phyloP scores from a whole-genome alignment of 2,329 filamentous ascomycete genomes.

The Phoma sp. region DNA sequence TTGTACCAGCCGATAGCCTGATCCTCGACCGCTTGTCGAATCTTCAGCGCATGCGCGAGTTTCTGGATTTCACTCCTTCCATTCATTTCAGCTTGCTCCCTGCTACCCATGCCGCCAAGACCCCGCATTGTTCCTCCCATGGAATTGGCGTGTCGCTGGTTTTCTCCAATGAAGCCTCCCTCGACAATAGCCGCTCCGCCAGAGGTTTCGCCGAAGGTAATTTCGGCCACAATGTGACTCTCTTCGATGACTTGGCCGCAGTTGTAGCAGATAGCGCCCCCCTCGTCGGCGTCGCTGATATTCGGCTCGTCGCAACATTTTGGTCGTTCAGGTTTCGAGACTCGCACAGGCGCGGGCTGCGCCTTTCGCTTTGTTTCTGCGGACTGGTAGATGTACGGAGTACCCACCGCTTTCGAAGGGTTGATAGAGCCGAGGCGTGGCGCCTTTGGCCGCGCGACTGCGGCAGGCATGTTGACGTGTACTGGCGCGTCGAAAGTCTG shows the following conservation, averaged over 20 bases:
- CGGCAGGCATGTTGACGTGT: constrained; percentile 15
- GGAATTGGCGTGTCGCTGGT: constrained; percentile 77
- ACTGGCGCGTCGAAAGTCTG: background rate
- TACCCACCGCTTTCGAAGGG: constrained; percentile 21
- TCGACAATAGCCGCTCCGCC: constrained; percentile 88
- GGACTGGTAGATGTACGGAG: constrained; percentile 25
- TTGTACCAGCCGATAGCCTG: constrained; percentile 53
- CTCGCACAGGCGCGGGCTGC: constrained; percentile 25
- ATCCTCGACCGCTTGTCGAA: constrained; percentile 44
- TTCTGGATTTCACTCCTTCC: constrained; percentile 51
- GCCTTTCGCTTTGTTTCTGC: constrained; percentile 28
- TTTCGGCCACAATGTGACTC: constrained; percentile 88
- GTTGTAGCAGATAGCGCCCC: constrained; percentile 64
- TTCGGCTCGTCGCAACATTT: constrained; percentile 40
- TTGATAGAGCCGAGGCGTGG: constrained; percentile 37
- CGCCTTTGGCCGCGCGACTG: constrained; percentile 23
- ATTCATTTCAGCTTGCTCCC: constrained; percentile 69
- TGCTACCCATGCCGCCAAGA: constrained; percentile 58
- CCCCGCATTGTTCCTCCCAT: constrained; percentile 57
- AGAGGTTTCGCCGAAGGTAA: constrained; percentile 87
- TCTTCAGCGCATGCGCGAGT: constrained; percentile 48
- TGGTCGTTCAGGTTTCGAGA: constrained; percentile 20
- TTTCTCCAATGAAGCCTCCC: constrained; percentile 84
- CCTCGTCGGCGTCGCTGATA: constrained; percentile 30
- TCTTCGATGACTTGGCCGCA: constrained; percentile 87